Base-by-base conservation (phyloP, 768 basidiomycete species). In the Russula dissimulans region DNA sequence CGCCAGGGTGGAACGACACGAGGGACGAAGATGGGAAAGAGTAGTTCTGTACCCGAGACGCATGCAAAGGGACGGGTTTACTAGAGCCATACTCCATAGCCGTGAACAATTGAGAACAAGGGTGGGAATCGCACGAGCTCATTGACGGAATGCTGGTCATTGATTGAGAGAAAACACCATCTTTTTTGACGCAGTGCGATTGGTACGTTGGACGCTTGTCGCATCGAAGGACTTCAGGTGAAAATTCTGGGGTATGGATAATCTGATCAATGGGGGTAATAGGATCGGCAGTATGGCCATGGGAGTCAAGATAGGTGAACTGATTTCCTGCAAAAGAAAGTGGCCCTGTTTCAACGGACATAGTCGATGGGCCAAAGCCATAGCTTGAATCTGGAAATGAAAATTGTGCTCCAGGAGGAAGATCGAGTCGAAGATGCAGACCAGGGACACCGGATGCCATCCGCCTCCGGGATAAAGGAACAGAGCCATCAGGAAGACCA, bases 381-480 rank as follows among this genome's bases (percentile, higher is more conserved):
- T 54, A 47, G 66, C 54, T 44, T 65, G 66, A 62, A 32, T 66
- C 46, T 56, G 59, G 51, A 63, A 59, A 39, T 57, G 60, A 45
- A 45, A 22, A 53, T 31, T 57, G 61, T 45, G 60, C 64, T 32
- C 32, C 63, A 47, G 66, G 61, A 56, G 66, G 67, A 14, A 63
- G 59, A 15, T 67, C 67, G 46, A 63, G 44, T 22, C 67, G 70
- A 51, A 66, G 63, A 41, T 56, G 56, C 10, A 69, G 60, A 18
- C 55, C 42, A 47, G 75, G 68, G 45, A 67, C 65, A 26, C 71
- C 73, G 17, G 71, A 69, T 49, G 71, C 61, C 39, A 71, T 64
- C 18, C 69, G 72, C n/a, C 69, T 68, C 57, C 65, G 69, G 22
- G 75, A 71, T 61, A 71, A 67, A 42, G 71, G 60, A 38, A 59